These are phyloP conservation scores for Penicillium parvum DNA, from an alignment of 495 filamentous ascomycete species.

Conservation along the genomic window DNA sequence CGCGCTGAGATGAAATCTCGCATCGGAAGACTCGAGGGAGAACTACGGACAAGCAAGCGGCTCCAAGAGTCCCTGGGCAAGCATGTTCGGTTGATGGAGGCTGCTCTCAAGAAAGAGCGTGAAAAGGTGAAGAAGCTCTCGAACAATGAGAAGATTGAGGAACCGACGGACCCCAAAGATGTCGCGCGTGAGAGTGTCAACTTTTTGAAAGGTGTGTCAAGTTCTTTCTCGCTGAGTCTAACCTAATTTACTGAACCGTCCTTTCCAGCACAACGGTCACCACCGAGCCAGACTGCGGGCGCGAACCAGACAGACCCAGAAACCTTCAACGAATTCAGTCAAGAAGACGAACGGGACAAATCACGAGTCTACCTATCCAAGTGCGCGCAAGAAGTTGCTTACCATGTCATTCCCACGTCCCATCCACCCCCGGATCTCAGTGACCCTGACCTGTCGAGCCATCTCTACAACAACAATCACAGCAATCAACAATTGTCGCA, in stretches of 20 bases:
- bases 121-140: slow-evolving; percentile 45
- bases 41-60: slow-evolving; percentile 75
- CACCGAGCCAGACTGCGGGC: slow-evolving; percentile 35
- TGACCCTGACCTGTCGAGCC: slow-evolving; percentile 44
- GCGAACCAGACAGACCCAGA: slow-evolving; percentile 30
- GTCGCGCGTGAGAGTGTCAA: slow-evolving; percentile 40
- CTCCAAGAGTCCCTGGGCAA: slow-evolving; percentile 82
- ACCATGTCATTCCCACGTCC: slow-evolving; percentile 50
- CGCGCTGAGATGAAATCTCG: slow-evolving; percentile 98
- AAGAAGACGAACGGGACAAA: slow-evolving; percentile 49
- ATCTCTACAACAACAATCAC: slow-evolving; percentile 44
- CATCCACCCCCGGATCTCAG: slow-evolving; percentile 43
- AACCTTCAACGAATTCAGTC: slow-evolving; percentile 57
- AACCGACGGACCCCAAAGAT: slow-evolving; percentile 39
- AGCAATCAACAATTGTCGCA: slow-evolving; percentile 46
- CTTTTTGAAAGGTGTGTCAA: slow-evolving; percentile 33
- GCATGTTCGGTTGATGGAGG: slow-evolving; percentile 87
- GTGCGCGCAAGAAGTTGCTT: slow-evolving; percentile 51
- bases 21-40: slow-evolving; percentile 93
- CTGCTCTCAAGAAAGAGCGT: slow-evolving; percentile 75
- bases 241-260: neutral
- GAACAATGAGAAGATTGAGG: slow-evolving; percentile 47
- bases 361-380: slow-evolving; percentile 51
- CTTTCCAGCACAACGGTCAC: slow-evolving; percentile 35
- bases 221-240: neutral